Percentiles rank a stretch among this genome's conserved stretches.
Conservation (phyloP, 2,329 filamentous ascomycete genomes). For the Grosmannia huntii region DNA sequence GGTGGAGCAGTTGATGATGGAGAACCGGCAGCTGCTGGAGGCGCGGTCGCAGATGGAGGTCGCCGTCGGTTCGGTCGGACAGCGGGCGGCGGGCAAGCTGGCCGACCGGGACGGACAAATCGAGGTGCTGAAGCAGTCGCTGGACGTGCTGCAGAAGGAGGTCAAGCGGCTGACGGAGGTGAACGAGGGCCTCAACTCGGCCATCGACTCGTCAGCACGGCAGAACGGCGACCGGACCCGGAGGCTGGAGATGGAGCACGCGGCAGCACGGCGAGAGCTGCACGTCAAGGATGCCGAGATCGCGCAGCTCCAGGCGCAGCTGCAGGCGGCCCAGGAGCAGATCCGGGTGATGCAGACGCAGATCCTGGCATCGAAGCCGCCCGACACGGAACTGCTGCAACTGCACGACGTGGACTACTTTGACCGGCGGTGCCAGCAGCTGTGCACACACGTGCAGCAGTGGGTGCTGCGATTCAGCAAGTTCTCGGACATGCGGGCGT, state of each 20-base stretch:
- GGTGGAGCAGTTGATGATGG: constrained; percentile 71
- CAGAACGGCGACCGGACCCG: constrained; percentile 63
- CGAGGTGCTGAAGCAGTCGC: constrained; percentile 62
- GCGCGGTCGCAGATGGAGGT: constrained; percentile 59
- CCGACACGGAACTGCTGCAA: constrained; percentile 58
- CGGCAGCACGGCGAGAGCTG: constrained; percentile 55
- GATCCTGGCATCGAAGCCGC: constrained; percentile 45
- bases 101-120: constrained; percentile 81
- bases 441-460: constrained; percentile 91
- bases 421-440: constrained; percentile 80
- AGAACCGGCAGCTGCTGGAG: constrained; percentile 70
- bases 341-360: constrained; percentile 44
- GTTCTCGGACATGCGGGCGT: constrained; percentile 84
- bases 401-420: constrained; percentile 90
- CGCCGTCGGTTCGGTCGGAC: constrained; percentile 19
- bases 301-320: constrained; percentile 59
- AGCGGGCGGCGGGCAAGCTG: constrained; percentile 56
- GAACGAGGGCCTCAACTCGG: constrained; percentile 66
- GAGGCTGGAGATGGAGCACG: constrained; percentile 53
- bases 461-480: constrained; percentile 98
- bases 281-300: constrained; percentile 78
- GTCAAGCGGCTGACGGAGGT: constrained; percentile 68
- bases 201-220: constrained; percentile 62
- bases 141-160: constrained; percentile 72
- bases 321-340: constrained; percentile 56